These are phyloP conservation scores for Tylopilus sp. DNA, from an alignment of 768 basidiomycete genomes.

Conservation along the genomic window DNA sequence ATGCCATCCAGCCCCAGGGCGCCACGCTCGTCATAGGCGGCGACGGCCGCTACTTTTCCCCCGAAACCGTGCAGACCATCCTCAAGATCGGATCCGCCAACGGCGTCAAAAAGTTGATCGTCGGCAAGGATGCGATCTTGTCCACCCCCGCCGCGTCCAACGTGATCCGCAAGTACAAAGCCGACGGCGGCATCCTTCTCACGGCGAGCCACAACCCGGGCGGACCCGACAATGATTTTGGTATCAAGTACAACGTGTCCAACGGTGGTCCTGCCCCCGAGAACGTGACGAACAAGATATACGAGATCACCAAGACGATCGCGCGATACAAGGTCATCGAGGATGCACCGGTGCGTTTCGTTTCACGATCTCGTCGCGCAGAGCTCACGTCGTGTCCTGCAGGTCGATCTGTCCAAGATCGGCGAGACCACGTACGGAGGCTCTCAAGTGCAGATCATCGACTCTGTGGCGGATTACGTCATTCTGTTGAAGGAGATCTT, in stretches of 20 bases:
- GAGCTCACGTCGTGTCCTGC: background rate
- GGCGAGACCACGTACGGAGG: conserved; percentile 82
- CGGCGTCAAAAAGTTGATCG: conserved; percentile 86
- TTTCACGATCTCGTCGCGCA: background rate
- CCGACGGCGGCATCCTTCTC: conserved; percentile 92
- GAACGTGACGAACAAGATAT: conserved; percentile 93
- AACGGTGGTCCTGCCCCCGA: conserved; percentile 99
- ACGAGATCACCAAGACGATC: conserved; percentile 86
- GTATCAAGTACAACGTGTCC: conserved; percentile 98
- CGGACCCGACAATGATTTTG: conserved; percentile 97
- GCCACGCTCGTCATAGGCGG: conserved; percentile 93
- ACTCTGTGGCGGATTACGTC: conserved; percentile 90
- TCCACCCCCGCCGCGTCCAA: conserved; percentile 98
- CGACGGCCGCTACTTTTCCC: conserved; percentile 91
- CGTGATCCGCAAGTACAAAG: conserved; percentile 93
- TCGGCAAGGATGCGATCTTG: conserved; percentile 87
- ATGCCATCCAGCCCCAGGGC: conserved; percentile 79
- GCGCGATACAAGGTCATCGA: conserved; percentile 82
- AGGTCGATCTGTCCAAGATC: conserved; percentile 84
- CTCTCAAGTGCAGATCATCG: conserved; percentile 83
- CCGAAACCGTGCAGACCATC: conserved; percentile 86
- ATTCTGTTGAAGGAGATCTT: conserved; percentile 84
- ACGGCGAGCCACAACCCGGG: conserved; percentile 99
- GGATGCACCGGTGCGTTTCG: conserved; percentile 58
- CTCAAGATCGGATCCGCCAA: conserved; percentile 93